Evolutionary conservation across 306 rosid genomes (phyloP), one percentile per base, ranked within the genome.

Genomic region (Gynostemma pentaphyllum): DNA sequence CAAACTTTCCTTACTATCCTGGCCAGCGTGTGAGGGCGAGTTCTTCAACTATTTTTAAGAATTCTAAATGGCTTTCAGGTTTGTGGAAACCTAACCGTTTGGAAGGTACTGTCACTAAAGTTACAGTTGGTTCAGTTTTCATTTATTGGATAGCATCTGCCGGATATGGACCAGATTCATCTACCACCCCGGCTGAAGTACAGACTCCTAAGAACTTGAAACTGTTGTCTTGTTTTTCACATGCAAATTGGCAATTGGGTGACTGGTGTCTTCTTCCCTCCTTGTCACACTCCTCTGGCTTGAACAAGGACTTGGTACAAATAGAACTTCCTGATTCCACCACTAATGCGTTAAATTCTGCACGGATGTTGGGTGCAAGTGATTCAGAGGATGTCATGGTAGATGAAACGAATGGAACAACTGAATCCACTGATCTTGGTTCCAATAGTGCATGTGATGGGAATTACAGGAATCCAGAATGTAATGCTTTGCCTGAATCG

Each of bases 71-170:
- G 99, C 75, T 88, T 75, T 94, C 97, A 64, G 99, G 99, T 78
- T 81, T 81, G 83, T 94, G 99, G 99, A 94, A 83, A 80, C 84
- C 95, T 62, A 88, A 76, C 69, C 83, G 97, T 62, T 72, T 88
- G 81, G 95, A 94, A 83, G 99, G 99, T 42, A 94, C 95, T 18
- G 87, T 94, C 23, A 84, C 94, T 50, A 86, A 86, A 78, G 99
- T 94, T 71, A 78, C 90, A 18, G 99, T 94, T 49, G 97, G 90
- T 26, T 94, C 99, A 37, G 97, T 86, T 67, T 94, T 82, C 71
- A 77, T 94, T 75, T 86, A 88, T 67, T 94, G 99, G 99, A 88
- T 88, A 79, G 88, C 99, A 46, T 94, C 99, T 78, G 97, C 99
- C 59, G 96, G 97, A 66, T 84, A 85, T 78, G 99, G 99, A 48